Evolutionary conservation across 768 basidiomycete species (phyloP).

Genomic region (Trametes villosa): DNA sequence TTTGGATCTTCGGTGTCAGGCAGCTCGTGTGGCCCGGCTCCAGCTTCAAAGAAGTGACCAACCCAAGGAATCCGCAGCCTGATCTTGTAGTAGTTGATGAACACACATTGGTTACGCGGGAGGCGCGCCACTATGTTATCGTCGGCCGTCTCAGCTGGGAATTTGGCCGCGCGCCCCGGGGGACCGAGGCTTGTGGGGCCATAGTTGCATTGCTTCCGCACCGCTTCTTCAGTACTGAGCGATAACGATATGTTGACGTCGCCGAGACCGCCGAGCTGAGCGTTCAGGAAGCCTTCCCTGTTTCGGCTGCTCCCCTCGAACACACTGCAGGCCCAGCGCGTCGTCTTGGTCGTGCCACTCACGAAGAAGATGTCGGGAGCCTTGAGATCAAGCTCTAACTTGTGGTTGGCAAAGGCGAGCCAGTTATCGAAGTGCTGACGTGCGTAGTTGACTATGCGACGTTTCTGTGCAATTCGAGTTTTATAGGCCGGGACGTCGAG

Average conservation of each 20-base stretch:
- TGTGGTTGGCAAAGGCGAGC: constrained; percentile 11
- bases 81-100: constrained; percentile 25
- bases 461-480: neutral
- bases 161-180: neutral
- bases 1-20: neutral
- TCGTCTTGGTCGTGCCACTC: constrained; percentile 16
- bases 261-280: neutral
- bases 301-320: neutral
- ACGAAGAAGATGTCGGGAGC: constrained; percentile 13
- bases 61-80: constrained; percentile 6
- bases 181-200: neutral
- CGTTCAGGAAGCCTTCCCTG: neutral
- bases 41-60: constrained; percentile 9
- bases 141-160: neutral
- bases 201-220: constrained; percentile 1
- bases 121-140: neutral
- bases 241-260: neutral
- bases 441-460: constrained; percentile 21
- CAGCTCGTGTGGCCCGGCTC: constrained; percentile 17
- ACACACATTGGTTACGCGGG: constrained; percentile 18
- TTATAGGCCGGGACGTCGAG: neutral
- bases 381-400: constrained; percentile 5
- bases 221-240: neutral
- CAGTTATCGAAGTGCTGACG: constrained; percentile 13
- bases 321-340: neutral